A percentile compares a stretch with the other conserved stretches of the same genome.
These are phyloP conservation scores for Guillardia theta DNA, from an alignment of 78 protist genomes.

Conservation along the genomic window DNA sequence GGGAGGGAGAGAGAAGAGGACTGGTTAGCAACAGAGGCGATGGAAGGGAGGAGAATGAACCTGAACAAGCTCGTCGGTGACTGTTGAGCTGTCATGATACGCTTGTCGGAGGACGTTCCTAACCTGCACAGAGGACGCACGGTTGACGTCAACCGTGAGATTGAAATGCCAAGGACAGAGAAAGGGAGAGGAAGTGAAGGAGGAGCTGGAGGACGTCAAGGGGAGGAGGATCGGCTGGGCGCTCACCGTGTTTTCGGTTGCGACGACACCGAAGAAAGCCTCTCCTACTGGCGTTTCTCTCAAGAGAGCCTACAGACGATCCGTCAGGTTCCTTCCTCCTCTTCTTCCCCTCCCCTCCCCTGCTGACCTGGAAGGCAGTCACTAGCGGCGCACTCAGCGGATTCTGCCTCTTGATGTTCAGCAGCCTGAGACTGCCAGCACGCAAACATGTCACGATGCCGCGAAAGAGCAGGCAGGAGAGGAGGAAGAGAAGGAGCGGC, in stretches of 20 bases:
- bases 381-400: not conserved
- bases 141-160: not conserved
- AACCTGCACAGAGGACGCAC: not conserved
- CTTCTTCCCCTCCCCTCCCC: not conserved
- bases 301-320: constrained; percentile 29
- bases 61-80: constrained; percentile 4
- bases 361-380: not conserved
- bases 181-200: not conserved
- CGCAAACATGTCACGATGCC: too few relatives aligned
- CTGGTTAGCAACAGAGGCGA: not conserved
- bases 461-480: too few relatives aligned
- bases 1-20: not conserved
- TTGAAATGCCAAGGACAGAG: too few relatives aligned
- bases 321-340: not conserved
- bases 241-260: not conserved
- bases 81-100: not conserved
- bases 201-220: not conserved
- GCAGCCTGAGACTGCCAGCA: not conserved
- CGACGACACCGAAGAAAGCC: not conserved
- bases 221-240: not conserved
- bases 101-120: not conserved
- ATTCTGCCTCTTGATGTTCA: constrained; percentile 3
- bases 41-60: not conserved
- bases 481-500: too few relatives aligned
- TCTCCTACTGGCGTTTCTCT: constrained; percentile 39